Evolutionary conservation across 306 rosid genomes (phyloP), one percentile per base, ranked within the genome.

Genomic region (Ammopiptanthus mongolicus): DNA sequence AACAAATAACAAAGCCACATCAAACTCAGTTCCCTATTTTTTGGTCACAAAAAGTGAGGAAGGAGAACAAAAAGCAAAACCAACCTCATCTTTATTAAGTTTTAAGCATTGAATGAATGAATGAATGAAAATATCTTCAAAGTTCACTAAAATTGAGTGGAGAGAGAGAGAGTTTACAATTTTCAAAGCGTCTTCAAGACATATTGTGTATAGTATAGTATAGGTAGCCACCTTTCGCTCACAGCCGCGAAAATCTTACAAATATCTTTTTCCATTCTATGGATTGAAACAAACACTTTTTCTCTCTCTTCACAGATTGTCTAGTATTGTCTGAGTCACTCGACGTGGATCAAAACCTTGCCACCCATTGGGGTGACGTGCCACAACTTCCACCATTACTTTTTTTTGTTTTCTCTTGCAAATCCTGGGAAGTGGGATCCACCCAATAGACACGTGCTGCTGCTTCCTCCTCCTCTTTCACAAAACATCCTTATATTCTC

Each of bases 311-410:
- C 25, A 23, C 1, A 23, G 34, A 0, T n/a, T n/a, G n/a, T n/a
- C n/a, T n/a, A n/a, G n/a, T 5, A 31, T 5, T 31, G 6, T 31
- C 0, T 36, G 41, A 44, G 19, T 46, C 52, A 14, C 18, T 14
- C 7, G n/a, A 46, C 55, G 5, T 41, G n/a, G 65, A 87, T 84
- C 81, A 12, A 81, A 72, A 73, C 78, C 80, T 9, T 5, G 77
- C 71, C 55, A 41, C 68, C 39, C 65, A 73, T 84, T 79, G 85
- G 83, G 79, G 41, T 53, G 78, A 84, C 75, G 88, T 84, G 91
- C 83, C 36, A 1, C 3, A 8, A 7, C 48, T 0, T 55, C 9
- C 11, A 31, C 88, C 91, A 73, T 60, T 55, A 42, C 5, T 69
- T 80, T 25, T 25, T 25, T 51, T 58, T 41, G 57, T 60, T 72